Evolutionary conservation across 1,284 basidiomycete species (phyloP).

Genomic region (Pulveroboletus sp.): DNA sequence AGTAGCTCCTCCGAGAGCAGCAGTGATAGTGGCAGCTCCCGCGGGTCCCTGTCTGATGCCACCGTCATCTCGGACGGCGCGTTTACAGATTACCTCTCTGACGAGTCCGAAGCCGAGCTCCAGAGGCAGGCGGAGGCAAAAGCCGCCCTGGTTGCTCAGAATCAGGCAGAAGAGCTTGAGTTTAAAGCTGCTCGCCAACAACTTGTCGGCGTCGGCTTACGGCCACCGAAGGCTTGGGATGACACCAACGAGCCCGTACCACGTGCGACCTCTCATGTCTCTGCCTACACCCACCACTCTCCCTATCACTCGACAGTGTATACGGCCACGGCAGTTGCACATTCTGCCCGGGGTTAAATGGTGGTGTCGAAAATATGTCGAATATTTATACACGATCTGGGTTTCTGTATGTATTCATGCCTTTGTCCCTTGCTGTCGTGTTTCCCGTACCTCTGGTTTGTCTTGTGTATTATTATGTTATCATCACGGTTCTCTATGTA

Average conservation of each 20-base stretch:
- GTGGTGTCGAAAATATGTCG: slow-evolving; percentile 1
- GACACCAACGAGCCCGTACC: slow-evolving; percentile 51
- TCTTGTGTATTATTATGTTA: slow-evolving; percentile 26
- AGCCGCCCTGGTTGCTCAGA: slow-evolving; percentile 73
- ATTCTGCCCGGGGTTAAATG: slow-evolving; percentile 34
- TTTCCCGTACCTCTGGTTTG: slow-evolving; percentile 9
- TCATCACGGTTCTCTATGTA: slow-evolving; percentile 8
- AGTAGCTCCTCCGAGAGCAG: slow-evolving; percentile 42
- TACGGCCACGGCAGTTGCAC: slow-evolving; percentile 30
- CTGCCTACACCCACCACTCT: slow-evolving; percentile 33
- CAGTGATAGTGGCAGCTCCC: slow-evolving; percentile 59
- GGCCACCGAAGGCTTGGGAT: slow-evolving; percentile 74
- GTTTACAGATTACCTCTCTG: slow-evolving; percentile 82
- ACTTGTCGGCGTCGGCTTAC: slow-evolving; percentile 68
- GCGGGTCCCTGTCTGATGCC: slow-evolving; percentile 60
- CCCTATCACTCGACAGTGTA: slow-evolving; percentile 32
- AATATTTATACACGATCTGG: slow-evolving; percentile 27
- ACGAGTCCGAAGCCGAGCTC: slow-evolving; percentile 80
- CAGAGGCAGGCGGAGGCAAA: slow-evolving; percentile 78
- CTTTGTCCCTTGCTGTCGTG: slow-evolving; percentile 17
- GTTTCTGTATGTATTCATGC: slow-evolving; percentile 30
- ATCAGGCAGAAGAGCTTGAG: slow-evolving; percentile 74
- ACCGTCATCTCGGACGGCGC: slow-evolving; percentile 80
- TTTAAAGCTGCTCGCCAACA: slow-evolving; percentile 76
- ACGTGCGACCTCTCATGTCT: slow-evolving; percentile 28